phyloP scores from a whole-genome alignment of 495 filamentous ascomycete species.

The Hyaloscypha bicolor region DNA sequence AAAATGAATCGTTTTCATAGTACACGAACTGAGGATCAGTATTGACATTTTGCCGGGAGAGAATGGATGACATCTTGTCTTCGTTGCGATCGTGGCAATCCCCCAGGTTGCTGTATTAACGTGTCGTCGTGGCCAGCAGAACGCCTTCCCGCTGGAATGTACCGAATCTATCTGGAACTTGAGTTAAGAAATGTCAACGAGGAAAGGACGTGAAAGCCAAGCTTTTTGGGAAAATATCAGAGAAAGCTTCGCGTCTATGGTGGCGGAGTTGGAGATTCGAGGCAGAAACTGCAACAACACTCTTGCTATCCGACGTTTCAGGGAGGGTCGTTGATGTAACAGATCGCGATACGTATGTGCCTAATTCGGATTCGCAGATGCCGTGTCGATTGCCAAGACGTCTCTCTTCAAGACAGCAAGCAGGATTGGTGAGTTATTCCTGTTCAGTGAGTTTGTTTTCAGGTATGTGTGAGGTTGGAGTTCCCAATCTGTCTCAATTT shows the following conservation, averaged over 20 bases:
- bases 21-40: constrained; percentile 11
- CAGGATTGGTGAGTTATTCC: not conserved
- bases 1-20: constrained; percentile 18
- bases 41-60: constrained; percentile 17
- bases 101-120: not conserved
- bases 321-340: not conserved
- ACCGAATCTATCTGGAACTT: constrained; percentile 16
- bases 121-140: not conserved
- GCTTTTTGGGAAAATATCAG: constrained; percentile 5
- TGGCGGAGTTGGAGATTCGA: not conserved
- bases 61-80: constrained; percentile 15
- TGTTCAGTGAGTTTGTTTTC: not conserved
- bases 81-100: not conserved
- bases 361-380: constrained; percentile 1
- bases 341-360: constrained; percentile 1
- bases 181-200: not conserved
- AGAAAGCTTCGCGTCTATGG: not conserved
- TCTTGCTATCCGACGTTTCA: constrained; percentile 19
- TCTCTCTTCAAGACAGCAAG: not conserved
- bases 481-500: not conserved
- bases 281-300: constrained; percentile 16
- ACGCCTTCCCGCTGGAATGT: not conserved
- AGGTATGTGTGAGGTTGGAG: not conserved
- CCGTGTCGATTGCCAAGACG: not conserved
- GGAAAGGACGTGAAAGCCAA: constrained; percentile 11